phyloP scores from a whole-genome alignment of 2,329 filamentous ascomycete genomes.

The Pyrenophora tritici-repentis region DNA sequence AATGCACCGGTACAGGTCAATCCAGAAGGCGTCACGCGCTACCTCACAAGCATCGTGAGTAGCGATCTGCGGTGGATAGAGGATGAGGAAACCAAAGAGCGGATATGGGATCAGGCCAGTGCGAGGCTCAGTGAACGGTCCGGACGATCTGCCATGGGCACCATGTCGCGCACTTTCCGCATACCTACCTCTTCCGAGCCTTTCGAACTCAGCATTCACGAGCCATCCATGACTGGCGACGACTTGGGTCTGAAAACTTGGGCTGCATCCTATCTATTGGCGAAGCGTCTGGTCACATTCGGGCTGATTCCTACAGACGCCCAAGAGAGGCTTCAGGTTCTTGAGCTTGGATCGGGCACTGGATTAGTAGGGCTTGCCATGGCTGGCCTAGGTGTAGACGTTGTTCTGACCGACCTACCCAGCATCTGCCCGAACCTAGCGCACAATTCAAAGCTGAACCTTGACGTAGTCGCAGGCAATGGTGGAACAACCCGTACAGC shows the following conservation, averaged over 20 bases:
- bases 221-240: conserved; percentile 86
- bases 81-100: conserved; percentile 68
- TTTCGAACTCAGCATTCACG: conserved; percentile 71
- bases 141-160: conserved; percentile 72
- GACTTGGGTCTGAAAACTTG: conserved; percentile 93
- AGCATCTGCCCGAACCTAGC: conserved; percentile 81
- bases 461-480: conserved; percentile 56
- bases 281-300: conserved; percentile 65
- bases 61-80: conserved; percentile 71
- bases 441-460: conserved; percentile 73
- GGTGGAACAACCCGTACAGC: conserved; percentile 66
- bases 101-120: conserved; percentile 78
- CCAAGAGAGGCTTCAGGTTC: conserved; percentile 42
- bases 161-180: conserved; percentile 64
- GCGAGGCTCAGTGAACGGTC: conserved; percentile 82
- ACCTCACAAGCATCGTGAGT: conserved; percentile 71
- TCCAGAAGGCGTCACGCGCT: conserved; percentile 62
- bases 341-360: conserved; percentile 89
- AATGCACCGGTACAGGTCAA: conserved; percentile 48
- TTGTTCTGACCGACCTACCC: conserved; percentile 81
- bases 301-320: conserved; percentile 10
- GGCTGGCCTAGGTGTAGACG: conserved; percentile 69
- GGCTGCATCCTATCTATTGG: conserved; percentile 87
- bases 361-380: conserved; percentile 89
- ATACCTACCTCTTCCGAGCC: conserved; percentile 55